Evolutionary conservation across 805 yeast genomes (phyloP).

Genomic region (Metschnikowia hibisci): DNA sequence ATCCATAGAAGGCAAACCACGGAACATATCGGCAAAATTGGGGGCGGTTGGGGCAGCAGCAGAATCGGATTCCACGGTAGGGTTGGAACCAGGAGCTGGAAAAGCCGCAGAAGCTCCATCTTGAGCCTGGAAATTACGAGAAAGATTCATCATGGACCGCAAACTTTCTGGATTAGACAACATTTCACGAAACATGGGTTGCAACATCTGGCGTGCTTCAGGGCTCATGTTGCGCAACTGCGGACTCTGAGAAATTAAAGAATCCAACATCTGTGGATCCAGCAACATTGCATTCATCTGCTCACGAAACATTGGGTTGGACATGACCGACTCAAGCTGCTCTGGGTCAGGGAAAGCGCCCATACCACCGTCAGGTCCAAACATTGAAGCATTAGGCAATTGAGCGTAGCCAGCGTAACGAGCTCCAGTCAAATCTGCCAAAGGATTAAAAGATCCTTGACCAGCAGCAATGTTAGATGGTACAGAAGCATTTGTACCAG

Average conservation of each 20-base stretch:
- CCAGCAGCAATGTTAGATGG: constrained; percentile 89
- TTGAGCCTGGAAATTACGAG: constrained; percentile 43
- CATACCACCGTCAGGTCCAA: constrained; percentile 95
- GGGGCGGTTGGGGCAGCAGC: constrained; percentile 20
- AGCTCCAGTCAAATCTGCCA: constrained; percentile 91
- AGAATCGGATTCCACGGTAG: constrained; percentile 24
- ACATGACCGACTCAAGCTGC: constrained; percentile 70
- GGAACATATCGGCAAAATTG: constrained; percentile 38
- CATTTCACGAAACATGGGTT: constrained; percentile 73
- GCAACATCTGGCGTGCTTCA: constrained; percentile 79
- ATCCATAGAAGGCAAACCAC: constrained; percentile 40
- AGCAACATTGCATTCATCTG: constrained; percentile 76
- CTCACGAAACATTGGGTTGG: constrained; percentile 76
- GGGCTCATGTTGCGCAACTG: constrained; percentile 86
- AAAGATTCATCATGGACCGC: constrained; percentile 78
- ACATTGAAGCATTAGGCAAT: constrained; percentile 81
- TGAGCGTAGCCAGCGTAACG: constrained; percentile 91
- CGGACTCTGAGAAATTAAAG: constrained; percentile 76
- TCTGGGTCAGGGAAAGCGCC: constrained; percentile 68
- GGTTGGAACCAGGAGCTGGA: constrained; percentile 40
- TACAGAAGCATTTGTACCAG: constrained; percentile 24
- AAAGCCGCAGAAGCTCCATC: constrained; percentile 26
- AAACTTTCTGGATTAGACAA: constrained; percentile 75
- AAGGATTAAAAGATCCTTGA: constrained; percentile 80
- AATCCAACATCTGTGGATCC: constrained; percentile 86